phyloP scores from a whole-genome alignment of 2,329 filamentous ascomycete species.

The Bipolaris zeicola region DNA sequence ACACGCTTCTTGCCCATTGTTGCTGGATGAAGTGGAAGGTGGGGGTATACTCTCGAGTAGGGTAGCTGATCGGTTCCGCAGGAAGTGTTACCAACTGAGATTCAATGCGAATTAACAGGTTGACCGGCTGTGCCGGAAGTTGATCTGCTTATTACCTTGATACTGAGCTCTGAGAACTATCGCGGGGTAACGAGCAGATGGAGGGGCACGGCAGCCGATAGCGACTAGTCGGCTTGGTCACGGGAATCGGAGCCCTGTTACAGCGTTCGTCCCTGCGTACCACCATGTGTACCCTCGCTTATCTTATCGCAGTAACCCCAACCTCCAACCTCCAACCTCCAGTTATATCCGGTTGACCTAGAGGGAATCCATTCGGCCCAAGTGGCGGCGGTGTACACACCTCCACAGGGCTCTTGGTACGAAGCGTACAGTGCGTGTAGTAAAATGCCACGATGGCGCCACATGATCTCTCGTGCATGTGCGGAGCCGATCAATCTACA shows the following conservation, averaged over 20 bases:
- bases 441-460: not conserved
- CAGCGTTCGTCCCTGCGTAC: not conserved
- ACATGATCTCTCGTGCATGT: not conserved
- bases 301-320: constrained; percentile 9
- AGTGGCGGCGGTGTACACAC: not conserved
- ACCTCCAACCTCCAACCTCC: not conserved
- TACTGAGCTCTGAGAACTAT: constrained; percentile 3
- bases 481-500: not conserved
- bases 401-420: not conserved
- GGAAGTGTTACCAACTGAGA: not conserved
- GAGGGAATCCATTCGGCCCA: not conserved
- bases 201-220: constrained; percentile 11
- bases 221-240: constrained; percentile 5
- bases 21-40: not conserved
- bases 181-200: constrained; percentile 19
- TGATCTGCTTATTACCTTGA: constrained; percentile 10
- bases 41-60: not conserved
- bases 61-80: not conserved
- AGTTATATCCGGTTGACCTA: not conserved
- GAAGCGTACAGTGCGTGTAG: not conserved
- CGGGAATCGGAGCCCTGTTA: not conserved
- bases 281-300: not conserved
- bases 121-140: not conserved
- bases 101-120: not conserved
- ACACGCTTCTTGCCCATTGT: constrained; percentile 58